These are phyloP conservation scores for Xylariaceae sp. DNA, from an alignment of 2,329 filamentous ascomycete species.

Conservation along the genomic window DNA sequence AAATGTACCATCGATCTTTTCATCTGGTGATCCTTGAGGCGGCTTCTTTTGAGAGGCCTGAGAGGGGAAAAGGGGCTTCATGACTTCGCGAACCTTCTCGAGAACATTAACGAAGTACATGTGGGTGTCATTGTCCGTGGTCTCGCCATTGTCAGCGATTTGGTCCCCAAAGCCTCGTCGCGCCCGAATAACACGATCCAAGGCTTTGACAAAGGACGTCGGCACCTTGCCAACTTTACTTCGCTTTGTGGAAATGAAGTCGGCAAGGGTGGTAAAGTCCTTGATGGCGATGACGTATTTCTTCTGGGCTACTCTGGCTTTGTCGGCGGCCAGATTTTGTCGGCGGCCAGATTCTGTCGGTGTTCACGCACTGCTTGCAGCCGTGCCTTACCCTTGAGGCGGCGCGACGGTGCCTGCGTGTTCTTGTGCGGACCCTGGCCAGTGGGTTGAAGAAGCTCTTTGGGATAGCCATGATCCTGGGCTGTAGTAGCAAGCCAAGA, in stretches of 20 bases:
- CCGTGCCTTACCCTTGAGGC: slow-evolving; percentile 30
- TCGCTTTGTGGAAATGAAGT: slow-evolving; percentile 32
- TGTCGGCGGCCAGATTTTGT: slow-evolving; percentile 4
- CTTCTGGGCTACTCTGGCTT: neutral
- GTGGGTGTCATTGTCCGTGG: slow-evolving; percentile 25
- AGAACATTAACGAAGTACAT: slow-evolving; percentile 34
- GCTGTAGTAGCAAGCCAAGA: slow-evolving; percentile 40
- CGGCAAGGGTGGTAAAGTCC: slow-evolving; percentile 36
- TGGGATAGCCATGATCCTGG: slow-evolving; percentile 29
- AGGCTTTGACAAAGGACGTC: slow-evolving; percentile 24
- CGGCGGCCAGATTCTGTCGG: slow-evolving; percentile 3
- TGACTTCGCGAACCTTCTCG: slow-evolving; percentile 28
- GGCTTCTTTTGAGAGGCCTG: slow-evolving; percentile 12
- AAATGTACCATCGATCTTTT: slow-evolving; percentile 8
- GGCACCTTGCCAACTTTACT: slow-evolving; percentile 24
- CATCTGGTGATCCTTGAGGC: neutral
- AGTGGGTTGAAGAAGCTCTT: slow-evolving; percentile 15
- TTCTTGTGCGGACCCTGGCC: slow-evolving; percentile 1
- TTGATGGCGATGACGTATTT: slow-evolving; percentile 35
- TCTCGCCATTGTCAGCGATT: slow-evolving; percentile 13
- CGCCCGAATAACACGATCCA: slow-evolving; percentile 34
- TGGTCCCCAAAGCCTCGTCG: slow-evolving; percentile 29
- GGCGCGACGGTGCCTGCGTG: slow-evolving; percentile 4
- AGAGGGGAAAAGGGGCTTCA: slow-evolving; percentile 19
- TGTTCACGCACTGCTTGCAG: slow-evolving; percentile 10